A percentile compares a stretch with the other conserved stretches of the same genome.
phyloP scores from a whole-genome alignment of 345 rosid genomes.

The Lagerstroemia speciosa region DNA sequence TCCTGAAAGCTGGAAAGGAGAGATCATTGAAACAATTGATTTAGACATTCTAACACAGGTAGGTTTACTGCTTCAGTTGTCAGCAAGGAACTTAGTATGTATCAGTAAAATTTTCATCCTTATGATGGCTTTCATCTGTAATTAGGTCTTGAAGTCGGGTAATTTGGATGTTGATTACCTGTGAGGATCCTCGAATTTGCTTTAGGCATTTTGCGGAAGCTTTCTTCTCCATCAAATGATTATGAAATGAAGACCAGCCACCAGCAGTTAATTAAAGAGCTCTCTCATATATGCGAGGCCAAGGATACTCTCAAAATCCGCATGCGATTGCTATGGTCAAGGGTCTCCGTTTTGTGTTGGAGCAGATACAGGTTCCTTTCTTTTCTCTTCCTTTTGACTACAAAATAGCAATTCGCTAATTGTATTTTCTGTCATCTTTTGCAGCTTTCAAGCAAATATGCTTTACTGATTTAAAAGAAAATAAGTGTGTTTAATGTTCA shows the following conservation, averaged over 20 bases:
- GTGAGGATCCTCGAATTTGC: slow-evolving; percentile 73
- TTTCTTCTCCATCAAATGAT: slow-evolving; percentile 66
- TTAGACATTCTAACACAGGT: slow-evolving; percentile 75
- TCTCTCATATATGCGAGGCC: slow-evolving; percentile 45
- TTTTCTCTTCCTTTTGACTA: not conserved
- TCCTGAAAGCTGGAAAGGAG: slow-evolving; percentile 74
- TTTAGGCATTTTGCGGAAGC: slow-evolving; percentile 61
- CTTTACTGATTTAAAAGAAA: not conserved
- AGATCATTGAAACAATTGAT: slow-evolving; percentile 65
- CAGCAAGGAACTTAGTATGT: not conserved
- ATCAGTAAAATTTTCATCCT: not conserved
- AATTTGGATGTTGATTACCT: slow-evolving; percentile 59
- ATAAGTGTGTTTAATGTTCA: not conserved
- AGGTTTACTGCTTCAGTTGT: not conserved
- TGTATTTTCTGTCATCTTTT: too few relatives aligned
- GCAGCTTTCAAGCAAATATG: not conserved
- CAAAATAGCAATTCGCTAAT: not conserved
- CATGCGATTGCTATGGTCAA: slow-evolving; percentile 53
- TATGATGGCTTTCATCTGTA: slow-evolving; percentile 5
- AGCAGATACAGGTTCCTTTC: slow-evolving; percentile 68
- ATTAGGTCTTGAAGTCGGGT: slow-evolving; percentile 66
- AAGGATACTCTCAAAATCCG: slow-evolving; percentile 32
- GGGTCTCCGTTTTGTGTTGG: slow-evolving; percentile 76
- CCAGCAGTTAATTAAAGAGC: slow-evolving; percentile 46
- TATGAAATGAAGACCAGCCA: slow-evolving; percentile 45